These are phyloP conservation scores for Vitis amurensis DNA, from an alignment of 164 flowering plant genomes.

Conservation along the genomic window DNA sequence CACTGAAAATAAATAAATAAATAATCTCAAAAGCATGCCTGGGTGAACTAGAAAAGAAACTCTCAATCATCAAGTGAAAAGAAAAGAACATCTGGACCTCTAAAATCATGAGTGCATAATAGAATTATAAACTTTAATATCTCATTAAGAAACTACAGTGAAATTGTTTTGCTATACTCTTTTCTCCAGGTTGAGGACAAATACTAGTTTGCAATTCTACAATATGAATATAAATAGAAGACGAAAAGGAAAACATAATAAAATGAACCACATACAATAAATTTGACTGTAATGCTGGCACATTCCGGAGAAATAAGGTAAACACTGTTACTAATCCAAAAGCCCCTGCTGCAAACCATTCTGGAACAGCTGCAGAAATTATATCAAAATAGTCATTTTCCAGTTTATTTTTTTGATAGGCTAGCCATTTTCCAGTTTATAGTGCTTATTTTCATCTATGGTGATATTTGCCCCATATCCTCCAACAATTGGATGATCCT, in stretches of 20 bases:
- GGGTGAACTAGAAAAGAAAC: background rate
- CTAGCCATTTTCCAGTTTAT: background rate
- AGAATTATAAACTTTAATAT: no score
- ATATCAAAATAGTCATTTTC: conserved; percentile 4
- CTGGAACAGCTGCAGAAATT: conserved; percentile 82
- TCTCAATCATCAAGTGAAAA: no score
- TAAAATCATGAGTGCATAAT: no score
- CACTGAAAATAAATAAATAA: no score
- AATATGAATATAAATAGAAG: background rate
- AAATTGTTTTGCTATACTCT: background rate
- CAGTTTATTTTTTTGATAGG: background rate
- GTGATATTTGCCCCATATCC: background rate
- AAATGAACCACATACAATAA: conserved; percentile 56
- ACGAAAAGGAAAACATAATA: background rate
- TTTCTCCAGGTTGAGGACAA: background rate
- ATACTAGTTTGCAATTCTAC: background rate
- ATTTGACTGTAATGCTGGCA: conserved; percentile 89
- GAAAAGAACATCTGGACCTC: no score
- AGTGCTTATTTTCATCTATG: background rate
- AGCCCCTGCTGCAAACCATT: conserved; percentile 97
- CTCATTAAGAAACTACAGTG: no score
- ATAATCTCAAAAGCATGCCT: background rate
- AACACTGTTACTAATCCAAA: conserved; percentile 90
- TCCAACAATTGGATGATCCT: background rate
- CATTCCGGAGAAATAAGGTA: conserved; percentile 90